A percentile compares a stretch with the other conserved stretches of the same genome.
phyloP scores from a whole-genome alignment of 2,329 filamentous ascomycete genomes.

The Ascochyta koolunga region DNA sequence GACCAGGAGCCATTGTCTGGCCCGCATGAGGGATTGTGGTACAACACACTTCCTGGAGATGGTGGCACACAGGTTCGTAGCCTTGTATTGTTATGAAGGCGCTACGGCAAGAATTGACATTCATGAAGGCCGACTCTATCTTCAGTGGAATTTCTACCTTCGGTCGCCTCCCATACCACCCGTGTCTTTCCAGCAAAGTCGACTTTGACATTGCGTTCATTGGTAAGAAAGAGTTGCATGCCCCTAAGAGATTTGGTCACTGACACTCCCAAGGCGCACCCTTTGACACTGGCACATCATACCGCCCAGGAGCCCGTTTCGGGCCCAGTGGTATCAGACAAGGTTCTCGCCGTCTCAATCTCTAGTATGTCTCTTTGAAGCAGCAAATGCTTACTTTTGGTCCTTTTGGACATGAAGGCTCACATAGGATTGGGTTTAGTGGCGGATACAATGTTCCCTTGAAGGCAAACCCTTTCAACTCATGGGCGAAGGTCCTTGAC shows the following conservation, averaged over 20 bases:
- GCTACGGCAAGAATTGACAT: conserved; percentile 20
- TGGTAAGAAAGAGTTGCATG: background rate
- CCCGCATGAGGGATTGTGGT: conserved; percentile 79
- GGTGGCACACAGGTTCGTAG: conserved; percentile 76
- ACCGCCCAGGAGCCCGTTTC: conserved; percentile 82
- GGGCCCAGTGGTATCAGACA: conserved; percentile 85
- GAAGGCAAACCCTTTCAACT: conserved; percentile 78
- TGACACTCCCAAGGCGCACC: conserved; percentile 65
- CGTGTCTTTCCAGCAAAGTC: conserved; percentile 73
- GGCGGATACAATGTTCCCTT: conserved; percentile 88
- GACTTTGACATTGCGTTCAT: conserved; percentile 87
- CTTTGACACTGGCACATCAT: conserved; percentile 86
- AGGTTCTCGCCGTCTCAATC: conserved; percentile 82
- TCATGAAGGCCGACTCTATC: conserved; percentile 75
- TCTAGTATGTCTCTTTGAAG: conserved; percentile 69
- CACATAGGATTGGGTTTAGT: conserved; percentile 63
- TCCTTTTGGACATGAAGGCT: conserved; percentile 49
- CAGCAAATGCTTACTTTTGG: conserved; percentile 49
- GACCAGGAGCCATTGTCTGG: conserved; percentile 65
- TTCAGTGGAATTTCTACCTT: conserved; percentile 90
- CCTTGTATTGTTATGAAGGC: background rate
- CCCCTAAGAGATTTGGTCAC: background rate
- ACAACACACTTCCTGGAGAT: conserved; percentile 80
- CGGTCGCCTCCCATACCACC: conserved; percentile 76
- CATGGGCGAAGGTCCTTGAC: conserved; percentile 79